phyloP scores from a whole-genome alignment of 441 rosid genomes.

The Daphne laureola region DNA sequence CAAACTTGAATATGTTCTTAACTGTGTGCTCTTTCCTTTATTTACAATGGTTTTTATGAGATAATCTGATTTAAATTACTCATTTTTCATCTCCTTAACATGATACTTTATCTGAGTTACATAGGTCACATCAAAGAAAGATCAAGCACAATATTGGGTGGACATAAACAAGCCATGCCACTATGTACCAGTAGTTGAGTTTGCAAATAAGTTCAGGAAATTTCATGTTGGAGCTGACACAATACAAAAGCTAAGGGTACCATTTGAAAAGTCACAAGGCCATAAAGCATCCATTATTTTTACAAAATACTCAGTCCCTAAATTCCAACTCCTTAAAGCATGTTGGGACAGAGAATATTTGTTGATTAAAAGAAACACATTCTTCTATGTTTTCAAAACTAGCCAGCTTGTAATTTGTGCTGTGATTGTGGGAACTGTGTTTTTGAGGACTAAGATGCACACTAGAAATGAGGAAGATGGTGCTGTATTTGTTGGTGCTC shows the following conservation, averaged over 20 bases:
- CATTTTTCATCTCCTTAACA: no score
- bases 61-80: no score
- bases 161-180: constrained; percentile 39
- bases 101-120: no score
- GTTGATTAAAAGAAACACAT: constrained; percentile 53
- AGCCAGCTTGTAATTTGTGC: constrained; percentile 55
- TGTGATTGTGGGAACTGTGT: constrained; percentile 42
- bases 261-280: constrained; percentile 38
- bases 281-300: constrained; percentile 63
- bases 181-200: constrained; percentile 49
- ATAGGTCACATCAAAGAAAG: constrained; percentile 77
- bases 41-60: no score
- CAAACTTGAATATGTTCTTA: no score
- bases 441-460: constrained; percentile 42
- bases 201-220: constrained; percentile 38
- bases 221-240: constrained; percentile 51
- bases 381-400: constrained; percentile 47
- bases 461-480: constrained; percentile 45
- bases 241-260: constrained; percentile 37
- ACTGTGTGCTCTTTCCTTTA: no score
- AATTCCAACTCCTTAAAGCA: constrained; percentile 45
- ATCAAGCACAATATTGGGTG: constrained; percentile 75
- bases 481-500: constrained; percentile 41
- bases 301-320: constrained; percentile 41
- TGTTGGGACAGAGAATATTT: constrained; percentile 75